These are phyloP conservation scores for Macaranga tanarius DNA, from an alignment of 441 rosid species.

Conservation along the genomic window DNA sequence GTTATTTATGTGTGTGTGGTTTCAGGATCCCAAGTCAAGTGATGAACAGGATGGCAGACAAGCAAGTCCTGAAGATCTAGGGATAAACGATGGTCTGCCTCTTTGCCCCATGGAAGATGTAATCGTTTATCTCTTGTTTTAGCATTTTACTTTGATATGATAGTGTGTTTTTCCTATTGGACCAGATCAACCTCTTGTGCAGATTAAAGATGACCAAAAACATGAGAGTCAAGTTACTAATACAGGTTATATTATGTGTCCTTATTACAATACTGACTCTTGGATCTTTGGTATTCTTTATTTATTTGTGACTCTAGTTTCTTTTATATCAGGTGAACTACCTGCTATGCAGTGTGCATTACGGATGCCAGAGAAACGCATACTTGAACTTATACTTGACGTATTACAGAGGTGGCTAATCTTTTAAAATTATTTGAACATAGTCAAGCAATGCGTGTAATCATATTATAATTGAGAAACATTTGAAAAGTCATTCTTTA, in stretches of 20 bases:
- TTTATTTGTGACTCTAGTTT: conserved; percentile 18
- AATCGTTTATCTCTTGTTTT: not conserved
- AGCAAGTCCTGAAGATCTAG: conserved; percentile 26
- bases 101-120: conserved; percentile 18
- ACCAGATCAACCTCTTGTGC: conserved; percentile 28
- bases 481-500: not conserved
- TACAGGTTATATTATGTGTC: conserved; percentile 25
- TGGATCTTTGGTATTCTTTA: conserved; percentile 13
- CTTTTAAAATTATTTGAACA: conserved; percentile 4
- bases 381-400: conserved; percentile 44
- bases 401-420: conserved; percentile 49
- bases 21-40: conserved; percentile 26
- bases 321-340: conserved; percentile 34
- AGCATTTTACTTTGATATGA: conserved; percentile 8
- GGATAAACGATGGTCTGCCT: conserved; percentile 30
- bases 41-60: conserved; percentile 25
- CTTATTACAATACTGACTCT: conserved; percentile 8
- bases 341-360: conserved; percentile 14
- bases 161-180: conserved; percentile 8
- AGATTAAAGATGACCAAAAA: conserved; percentile 11
- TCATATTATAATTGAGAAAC: not conserved
- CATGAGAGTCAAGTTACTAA: conserved; percentile 22
- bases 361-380: conserved; percentile 42
- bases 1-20: conserved; percentile 20
- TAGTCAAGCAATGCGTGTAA: not conserved